Evolutionary conservation across 106 monocot species (phyloP), one percentile per base, ranked within the genome.

Genomic region (Apostasia ramifera): DNA sequence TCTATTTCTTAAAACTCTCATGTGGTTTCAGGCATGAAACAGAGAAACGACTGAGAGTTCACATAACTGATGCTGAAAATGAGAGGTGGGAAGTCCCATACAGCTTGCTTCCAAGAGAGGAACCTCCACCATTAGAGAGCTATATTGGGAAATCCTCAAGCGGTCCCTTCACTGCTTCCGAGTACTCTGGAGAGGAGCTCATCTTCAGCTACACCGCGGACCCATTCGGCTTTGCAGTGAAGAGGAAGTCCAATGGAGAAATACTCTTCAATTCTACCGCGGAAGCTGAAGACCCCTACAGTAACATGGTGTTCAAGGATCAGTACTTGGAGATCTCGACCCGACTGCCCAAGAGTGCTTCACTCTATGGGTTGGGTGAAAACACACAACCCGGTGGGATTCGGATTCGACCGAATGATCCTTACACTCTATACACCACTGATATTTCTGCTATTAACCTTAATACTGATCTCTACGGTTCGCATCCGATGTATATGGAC

Each of bases 61-160:
- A 90, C 3, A 86, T 98, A 77, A 90, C 93, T 1, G 93, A 98
- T 59, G 87, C 87, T 13, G 78, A 87, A 37, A 75, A 82, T 39
- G 79, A 79, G 41, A 84, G 98, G 66, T 93, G 98, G 98, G 98
- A 98, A 51, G 90, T 98, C 65, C 98, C 98, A 13, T 93, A 87
- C 76, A 77, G 90, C 66, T 72, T 98, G 15, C 87, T 98, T 41
- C 90, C 81, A 45, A 69, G 93, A 63, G 83, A 84, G 38, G 74
- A 73, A 53, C 15, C 86, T 26, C 89, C 95, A 6, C 63, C 78
- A 40, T 8, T 79, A 56, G 70, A 69, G 37, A 73, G 60, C 45
- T 57, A 9, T 15, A 63, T 3, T 41, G 41, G 7, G 7, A 63
- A 59, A 53, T 0, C 61, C 59, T 55, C 69, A 8, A 39, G 37